Conservation (phyloP, 306 rosid genomes). For the Cicer judaicum region DNA sequence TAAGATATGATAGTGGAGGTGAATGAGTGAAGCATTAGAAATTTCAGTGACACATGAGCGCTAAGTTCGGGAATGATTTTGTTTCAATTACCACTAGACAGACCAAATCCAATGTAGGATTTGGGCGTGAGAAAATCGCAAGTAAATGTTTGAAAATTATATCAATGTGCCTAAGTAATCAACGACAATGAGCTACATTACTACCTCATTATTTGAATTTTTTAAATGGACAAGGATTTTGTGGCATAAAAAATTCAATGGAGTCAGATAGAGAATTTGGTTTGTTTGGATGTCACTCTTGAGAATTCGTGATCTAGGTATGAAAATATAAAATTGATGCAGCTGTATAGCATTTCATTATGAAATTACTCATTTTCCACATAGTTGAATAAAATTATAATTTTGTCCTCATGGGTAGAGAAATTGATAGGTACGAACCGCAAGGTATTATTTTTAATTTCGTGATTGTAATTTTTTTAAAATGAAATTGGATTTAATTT, state of each 20-base stretch:
- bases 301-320: slow-evolving; percentile 15
- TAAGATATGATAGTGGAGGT: slow-evolving; percentile 18
- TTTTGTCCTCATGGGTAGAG: slow-evolving; percentile 33
- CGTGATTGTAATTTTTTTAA: background rate
- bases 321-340: slow-evolving; percentile 34
- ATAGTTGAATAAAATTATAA: slow-evolving; percentile 11
- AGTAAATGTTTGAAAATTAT: slow-evolving; percentile 55
- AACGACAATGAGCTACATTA: slow-evolving; percentile 39
- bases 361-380: slow-evolving; percentile 34
- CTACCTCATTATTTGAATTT: slow-evolving; percentile 41
- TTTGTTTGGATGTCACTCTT: slow-evolving; percentile 40
- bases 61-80: slow-evolving; percentile 64
- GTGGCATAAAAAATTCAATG: slow-evolving; percentile 36
- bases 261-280: slow-evolving; percentile 38
- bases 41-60: slow-evolving; percentile 71
- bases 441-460: slow-evolving; percentile 17
- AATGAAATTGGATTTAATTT: too few relatives aligned
- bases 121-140: slow-evolving; percentile 72
- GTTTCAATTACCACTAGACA: slow-evolving; percentile 37
- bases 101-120: slow-evolving; percentile 81
- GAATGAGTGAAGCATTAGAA: slow-evolving; percentile 43
- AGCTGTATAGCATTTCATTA: slow-evolving; percentile 53
- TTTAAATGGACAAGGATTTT: slow-evolving; percentile 27
- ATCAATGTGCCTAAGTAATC: slow-evolving; percentile 40
- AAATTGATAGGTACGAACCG: background rate